Conservation (phyloP, 83 land plant species). For the Isoetes engelmannii region DNA sequence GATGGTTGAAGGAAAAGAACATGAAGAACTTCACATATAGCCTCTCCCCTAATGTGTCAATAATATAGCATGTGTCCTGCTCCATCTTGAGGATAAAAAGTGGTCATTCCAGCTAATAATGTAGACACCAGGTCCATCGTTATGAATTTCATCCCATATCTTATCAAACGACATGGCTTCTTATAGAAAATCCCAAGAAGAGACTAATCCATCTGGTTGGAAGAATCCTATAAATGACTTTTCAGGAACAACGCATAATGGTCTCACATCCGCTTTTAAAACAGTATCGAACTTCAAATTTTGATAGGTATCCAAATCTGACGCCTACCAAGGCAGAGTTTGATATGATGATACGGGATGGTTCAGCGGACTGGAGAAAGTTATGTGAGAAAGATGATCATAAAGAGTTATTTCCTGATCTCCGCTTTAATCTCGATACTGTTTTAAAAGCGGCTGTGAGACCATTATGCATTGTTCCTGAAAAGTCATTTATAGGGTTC, state of each 20-base stretch:
- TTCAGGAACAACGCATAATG: slow-evolving; percentile 38
- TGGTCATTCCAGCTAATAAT: slow-evolving; percentile 96
- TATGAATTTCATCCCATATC: slow-evolving; percentile 65
- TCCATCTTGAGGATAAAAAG: slow-evolving; percentile 76
- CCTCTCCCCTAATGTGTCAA: slow-evolving; percentile 77
- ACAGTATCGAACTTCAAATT: too few relatives aligned
- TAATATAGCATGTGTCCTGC: slow-evolving; percentile 39
- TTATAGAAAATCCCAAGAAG: slow-evolving; percentile 45
- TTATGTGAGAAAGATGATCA: slow-evolving; percentile 47
- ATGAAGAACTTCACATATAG: too few relatives aligned
- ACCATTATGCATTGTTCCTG: slow-evolving; percentile 41
- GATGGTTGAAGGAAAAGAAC: too few relatives aligned
- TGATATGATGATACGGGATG: slow-evolving; percentile 65
- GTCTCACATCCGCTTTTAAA: slow-evolving; percentile 39
- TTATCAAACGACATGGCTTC: slow-evolving; percentile 69
- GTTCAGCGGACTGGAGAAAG: slow-evolving; percentile 75
- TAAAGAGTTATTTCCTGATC: slow-evolving; percentile 46
- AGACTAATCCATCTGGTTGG: slow-evolving; percentile 45
- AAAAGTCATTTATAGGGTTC: slow-evolving; percentile 66
- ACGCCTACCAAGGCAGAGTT: slow-evolving; percentile 58
- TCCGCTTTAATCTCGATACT: slow-evolving; percentile 80
- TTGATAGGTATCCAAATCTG: slow-evolving; percentile 26
- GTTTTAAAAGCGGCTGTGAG: slow-evolving; percentile 42
- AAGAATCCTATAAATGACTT: slow-evolving; percentile 75
- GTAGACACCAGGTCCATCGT: slow-evolving; percentile 38